A percentile compares a stretch with the other conserved stretches of the same genome.
Evolutionary conservation across 495 filamentous ascomycete species (phyloP).

Genomic region (Chaetomium cochliodes): DNA sequence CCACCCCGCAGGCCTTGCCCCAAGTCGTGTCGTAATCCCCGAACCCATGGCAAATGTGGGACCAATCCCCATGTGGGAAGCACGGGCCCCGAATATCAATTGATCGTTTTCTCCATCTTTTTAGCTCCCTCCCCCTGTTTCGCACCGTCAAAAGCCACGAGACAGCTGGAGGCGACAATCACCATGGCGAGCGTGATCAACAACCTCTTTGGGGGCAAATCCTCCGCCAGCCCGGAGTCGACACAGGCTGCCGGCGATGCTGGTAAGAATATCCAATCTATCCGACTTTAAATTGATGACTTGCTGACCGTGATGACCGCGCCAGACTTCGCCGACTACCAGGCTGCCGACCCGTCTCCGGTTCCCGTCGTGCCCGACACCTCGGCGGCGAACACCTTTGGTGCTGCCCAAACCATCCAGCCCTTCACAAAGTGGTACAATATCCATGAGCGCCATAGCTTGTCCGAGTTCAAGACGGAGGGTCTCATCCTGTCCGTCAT

Average conservation of each 20-base stretch:
- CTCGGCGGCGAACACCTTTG: slow-evolving; percentile 31
- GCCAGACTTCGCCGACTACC: slow-evolving; percentile 77
- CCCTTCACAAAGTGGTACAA: slow-evolving; percentile 96
- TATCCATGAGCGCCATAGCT: slow-evolving; percentile 81
- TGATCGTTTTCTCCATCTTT: slow-evolving; percentile 3
- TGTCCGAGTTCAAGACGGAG: slow-evolving; percentile 83
- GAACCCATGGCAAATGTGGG: neutral
- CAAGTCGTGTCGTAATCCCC: slow-evolving; percentile 11
- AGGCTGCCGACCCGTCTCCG: slow-evolving; percentile 63
- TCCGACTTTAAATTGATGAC: neutral
- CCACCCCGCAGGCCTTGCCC: neutral
- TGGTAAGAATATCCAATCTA: slow-evolving; percentile 48
- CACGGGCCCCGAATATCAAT: slow-evolving; percentile 8
- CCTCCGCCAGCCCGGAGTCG: slow-evolving; percentile 48
- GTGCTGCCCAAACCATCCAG: slow-evolving; percentile 48
- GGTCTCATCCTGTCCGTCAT: slow-evolving; percentile 76
- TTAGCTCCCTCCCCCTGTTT: slow-evolving; percentile 2
- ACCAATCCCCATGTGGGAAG: neutral
- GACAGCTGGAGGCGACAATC: slow-evolving; percentile 9
- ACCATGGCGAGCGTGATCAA: slow-evolving; percentile 68
- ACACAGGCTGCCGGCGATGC: slow-evolving; percentile 52
- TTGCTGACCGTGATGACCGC: neutral
- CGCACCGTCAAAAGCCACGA: slow-evolving; percentile 8
- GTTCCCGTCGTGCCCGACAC: slow-evolving; percentile 32
- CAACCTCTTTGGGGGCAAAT: slow-evolving; percentile 65